Evolutionary conservation across 306 rosid genomes (phyloP).

Genomic region (Bauhinia variegata): DNA sequence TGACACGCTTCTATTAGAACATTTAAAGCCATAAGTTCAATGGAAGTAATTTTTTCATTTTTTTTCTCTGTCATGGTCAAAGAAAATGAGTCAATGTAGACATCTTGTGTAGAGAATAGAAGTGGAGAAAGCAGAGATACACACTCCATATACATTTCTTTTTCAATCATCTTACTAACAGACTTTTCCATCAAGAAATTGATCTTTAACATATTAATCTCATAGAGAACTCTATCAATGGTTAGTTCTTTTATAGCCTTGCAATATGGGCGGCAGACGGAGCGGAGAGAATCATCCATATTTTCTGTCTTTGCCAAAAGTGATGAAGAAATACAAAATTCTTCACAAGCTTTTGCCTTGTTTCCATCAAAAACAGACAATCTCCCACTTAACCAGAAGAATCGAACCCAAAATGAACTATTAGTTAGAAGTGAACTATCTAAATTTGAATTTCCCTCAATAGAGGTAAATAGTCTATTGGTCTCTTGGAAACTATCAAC

Average conservation of each 20-base stretch:
- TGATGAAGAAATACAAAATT: conserved; percentile 67
- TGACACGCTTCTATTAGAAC: conserved; percentile 83
- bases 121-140: conserved; percentile 82
- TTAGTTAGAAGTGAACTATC: conserved; percentile 48
- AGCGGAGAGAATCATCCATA: conserved; percentile 46
- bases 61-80: conserved; percentile 54
- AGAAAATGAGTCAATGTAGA: conserved; percentile 65
- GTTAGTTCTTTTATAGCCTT: conserved; percentile 74
- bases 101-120: conserved; percentile 68
- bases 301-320: conserved; percentile 60
- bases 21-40: conserved; percentile 83
- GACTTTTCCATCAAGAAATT: conserved; percentile 83
- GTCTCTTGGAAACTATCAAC: conserved; percentile 46
- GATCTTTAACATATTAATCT: conserved; percentile 81
- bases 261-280: conserved; percentile 66
- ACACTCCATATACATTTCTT: conserved; percentile 74
- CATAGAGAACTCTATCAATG: conserved; percentile 73
- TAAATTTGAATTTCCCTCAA: conserved; percentile 35
- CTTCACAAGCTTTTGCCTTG: conserved; percentile 80
- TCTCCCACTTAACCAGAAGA: conserved; percentile 94
- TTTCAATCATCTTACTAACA: conserved; percentile 72
- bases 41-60: conserved; percentile 61
- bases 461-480: conserved; percentile 42
- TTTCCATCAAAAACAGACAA: conserved; percentile 75
- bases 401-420: conserved; percentile 77